Conservation (phyloP, 1,284 basidiomycete species). For the Pseudozyma hubeiensis region DNA sequence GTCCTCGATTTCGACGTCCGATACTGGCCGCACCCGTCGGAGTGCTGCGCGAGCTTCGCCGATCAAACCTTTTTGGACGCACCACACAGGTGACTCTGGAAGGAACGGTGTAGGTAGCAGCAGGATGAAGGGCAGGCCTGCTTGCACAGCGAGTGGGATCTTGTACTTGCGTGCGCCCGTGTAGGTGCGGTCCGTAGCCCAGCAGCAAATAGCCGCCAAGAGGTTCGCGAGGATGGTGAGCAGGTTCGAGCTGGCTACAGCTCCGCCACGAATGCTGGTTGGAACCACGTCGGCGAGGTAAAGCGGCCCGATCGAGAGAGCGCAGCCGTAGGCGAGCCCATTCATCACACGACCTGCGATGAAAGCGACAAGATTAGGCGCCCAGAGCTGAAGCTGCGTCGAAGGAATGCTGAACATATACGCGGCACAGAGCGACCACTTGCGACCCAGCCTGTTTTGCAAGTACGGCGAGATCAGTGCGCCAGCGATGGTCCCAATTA, state of each 20-base stretch:
- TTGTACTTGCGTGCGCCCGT: constrained; percentile 37
- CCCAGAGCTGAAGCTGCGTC: constrained; percentile 57
- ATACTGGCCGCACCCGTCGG: constrained; percentile 40
- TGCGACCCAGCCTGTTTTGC: constrained; percentile 52
- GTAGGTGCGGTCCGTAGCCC: constrained; percentile 39
- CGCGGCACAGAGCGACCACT: constrained; percentile 50
- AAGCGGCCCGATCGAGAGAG: constrained; percentile 53
- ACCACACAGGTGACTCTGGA: constrained; percentile 55
- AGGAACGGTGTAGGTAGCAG: constrained; percentile 43
- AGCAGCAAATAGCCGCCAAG: constrained; percentile 52
- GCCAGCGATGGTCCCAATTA: constrained; percentile 56
- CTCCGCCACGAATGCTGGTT: constrained; percentile 51
- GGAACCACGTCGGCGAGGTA: constrained; percentile 58
- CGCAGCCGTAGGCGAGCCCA: constrained; percentile 53
- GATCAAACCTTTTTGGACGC: constrained; percentile 53
- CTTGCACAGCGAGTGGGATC: constrained; percentile 54
- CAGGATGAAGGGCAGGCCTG: constrained; percentile 43
- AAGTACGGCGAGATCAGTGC: constrained; percentile 46
- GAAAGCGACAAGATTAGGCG: constrained; percentile 56
- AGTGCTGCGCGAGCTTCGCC: constrained; percentile 47
- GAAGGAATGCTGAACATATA: constrained; percentile 56
- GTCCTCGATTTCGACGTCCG: constrained; percentile 46
- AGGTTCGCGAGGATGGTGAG: constrained; percentile 54
- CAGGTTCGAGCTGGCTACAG: constrained; percentile 53
- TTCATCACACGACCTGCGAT: constrained; percentile 59